phyloP scores from a whole-genome alignment of 2,329 filamentous ascomycete species.

The Talaromyces verruculosus region DNA sequence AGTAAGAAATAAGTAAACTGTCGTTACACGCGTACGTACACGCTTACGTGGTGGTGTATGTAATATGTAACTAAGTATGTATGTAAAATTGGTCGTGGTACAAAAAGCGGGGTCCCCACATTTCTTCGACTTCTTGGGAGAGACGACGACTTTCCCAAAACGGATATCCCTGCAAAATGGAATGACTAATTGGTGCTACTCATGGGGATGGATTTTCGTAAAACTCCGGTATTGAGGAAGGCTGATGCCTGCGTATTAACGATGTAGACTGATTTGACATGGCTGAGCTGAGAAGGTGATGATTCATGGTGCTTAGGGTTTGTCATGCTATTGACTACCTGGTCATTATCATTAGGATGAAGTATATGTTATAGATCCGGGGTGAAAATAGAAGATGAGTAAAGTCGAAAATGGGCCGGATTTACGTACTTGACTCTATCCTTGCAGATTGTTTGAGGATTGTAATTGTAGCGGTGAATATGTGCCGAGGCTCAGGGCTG shows the following conservation, averaged over 20 bases:
- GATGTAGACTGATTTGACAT: neutral
- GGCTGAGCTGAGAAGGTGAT: neutral
- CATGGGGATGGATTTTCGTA: neutral
- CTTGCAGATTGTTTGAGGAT: neutral
- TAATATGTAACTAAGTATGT: neutral
- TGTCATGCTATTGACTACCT: neutral
- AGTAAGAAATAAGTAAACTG: neutral
- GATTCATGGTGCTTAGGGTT: neutral
- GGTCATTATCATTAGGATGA: neutral
- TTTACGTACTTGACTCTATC: neutral
- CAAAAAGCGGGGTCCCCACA: conserved; percentile 19
- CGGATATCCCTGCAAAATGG: neutral
- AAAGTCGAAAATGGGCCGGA: neutral
- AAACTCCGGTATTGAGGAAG: too few species aligned
- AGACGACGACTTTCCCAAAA: neutral
- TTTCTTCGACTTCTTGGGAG: neutral
- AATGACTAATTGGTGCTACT: neutral
- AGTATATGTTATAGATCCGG: neutral
- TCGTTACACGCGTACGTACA: neutral
- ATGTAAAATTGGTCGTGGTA: neutral
- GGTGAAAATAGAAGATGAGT: neutral
- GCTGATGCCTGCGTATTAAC: neutral
- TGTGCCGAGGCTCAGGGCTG: neutral
- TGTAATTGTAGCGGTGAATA: conserved; percentile 9
- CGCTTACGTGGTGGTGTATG: neutral